A percentile compares a stretch with the other conserved stretches of the same genome.
phyloP scores from a whole-genome alignment of 1,284 basidiomycete genomes.

The Chalciporus piperatoides region DNA sequence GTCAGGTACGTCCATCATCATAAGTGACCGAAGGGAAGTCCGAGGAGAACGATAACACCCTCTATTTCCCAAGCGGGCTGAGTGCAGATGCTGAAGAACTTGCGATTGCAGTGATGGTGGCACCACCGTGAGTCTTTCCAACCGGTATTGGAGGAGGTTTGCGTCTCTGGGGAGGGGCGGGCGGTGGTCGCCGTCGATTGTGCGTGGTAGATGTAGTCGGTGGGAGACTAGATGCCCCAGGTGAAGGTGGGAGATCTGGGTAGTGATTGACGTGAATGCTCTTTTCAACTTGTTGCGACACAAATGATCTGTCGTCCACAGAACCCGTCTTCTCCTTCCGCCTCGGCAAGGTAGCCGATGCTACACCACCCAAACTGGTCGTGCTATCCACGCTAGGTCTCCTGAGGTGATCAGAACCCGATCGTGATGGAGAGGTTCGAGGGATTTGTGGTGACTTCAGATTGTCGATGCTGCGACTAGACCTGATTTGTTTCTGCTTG shows the following conservation, averaged over 20 bases:
- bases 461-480: conserved; percentile 62
- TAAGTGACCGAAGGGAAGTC: conserved; percentile 1
- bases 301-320: conserved; percentile 27
- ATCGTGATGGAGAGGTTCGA: conserved; percentile 30
- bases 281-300: conserved; percentile 17
- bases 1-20: conserved; percentile 9
- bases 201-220: conserved; percentile 9
- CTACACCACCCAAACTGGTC: conserved; percentile 45
- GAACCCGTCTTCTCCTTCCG: conserved; percentile 35
- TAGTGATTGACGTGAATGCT: conserved; percentile 13
- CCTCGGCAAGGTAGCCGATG: conserved; percentile 30
- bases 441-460: conserved; percentile 26
- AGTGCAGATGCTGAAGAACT: conserved; percentile 19
- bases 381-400: conserved; percentile 51
- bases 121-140: conserved; percentile 41
- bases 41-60: background rate
- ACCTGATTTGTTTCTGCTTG: conserved; percentile 46
- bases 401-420: conserved; percentile 38
- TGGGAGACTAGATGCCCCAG: conserved; percentile 15
- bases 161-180: conserved; percentile 57
- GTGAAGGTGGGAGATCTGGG: conserved; percentile 17
- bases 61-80: conserved; percentile 19
- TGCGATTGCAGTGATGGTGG: conserved; percentile 50
- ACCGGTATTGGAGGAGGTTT: conserved; percentile 63
- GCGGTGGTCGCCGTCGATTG: conserved; percentile 36